Conservation (phyloP, 176 grass and related monocot species). For the Dactylis glomerata region DNA sequence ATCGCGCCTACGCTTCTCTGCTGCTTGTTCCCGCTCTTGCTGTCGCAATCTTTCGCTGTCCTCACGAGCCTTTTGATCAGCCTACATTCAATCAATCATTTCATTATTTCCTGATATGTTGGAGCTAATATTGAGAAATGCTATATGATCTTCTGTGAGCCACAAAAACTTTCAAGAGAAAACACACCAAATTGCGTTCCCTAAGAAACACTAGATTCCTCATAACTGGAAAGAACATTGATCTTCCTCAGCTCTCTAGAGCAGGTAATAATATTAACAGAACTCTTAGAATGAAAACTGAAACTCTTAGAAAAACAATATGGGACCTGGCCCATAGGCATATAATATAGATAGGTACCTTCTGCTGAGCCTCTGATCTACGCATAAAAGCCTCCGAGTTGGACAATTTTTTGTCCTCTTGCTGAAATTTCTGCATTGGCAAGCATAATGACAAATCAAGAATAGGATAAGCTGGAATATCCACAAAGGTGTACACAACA, state of each 20-base stretch:
- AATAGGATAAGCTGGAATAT: conserved; percentile 5
- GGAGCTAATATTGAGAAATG: neutral
- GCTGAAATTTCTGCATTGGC: conserved; percentile 87
- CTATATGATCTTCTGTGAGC: neutral
- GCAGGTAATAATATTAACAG: neutral
- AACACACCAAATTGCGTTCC: neutral
- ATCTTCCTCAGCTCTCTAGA: neutral
- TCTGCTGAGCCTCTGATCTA: conserved; percentile 79
- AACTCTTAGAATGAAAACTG: neutral
- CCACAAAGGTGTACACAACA: neutral
- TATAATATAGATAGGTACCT: conserved; percentile 41
- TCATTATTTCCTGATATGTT: neutral
- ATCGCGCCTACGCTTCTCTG: conserved; percentile 89
- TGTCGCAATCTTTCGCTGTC: conserved; percentile 90
- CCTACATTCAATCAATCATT: conserved; percentile 50
- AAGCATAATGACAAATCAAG: conserved; percentile 3
- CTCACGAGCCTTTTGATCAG: conserved; percentile 92
- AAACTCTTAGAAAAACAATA: neutral
- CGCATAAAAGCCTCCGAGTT: conserved; percentile 82
- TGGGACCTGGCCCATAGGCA: neutral
- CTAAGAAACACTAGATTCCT: neutral
- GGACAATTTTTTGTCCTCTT: conserved; percentile 77
- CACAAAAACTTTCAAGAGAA: neutral
- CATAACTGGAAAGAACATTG: neutral
- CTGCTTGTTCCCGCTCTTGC: conserved; percentile 77